Evolutionary conservation across 169 alveolate genomes (phyloP).

Genomic region (Plasmodium gonderi): DNA sequence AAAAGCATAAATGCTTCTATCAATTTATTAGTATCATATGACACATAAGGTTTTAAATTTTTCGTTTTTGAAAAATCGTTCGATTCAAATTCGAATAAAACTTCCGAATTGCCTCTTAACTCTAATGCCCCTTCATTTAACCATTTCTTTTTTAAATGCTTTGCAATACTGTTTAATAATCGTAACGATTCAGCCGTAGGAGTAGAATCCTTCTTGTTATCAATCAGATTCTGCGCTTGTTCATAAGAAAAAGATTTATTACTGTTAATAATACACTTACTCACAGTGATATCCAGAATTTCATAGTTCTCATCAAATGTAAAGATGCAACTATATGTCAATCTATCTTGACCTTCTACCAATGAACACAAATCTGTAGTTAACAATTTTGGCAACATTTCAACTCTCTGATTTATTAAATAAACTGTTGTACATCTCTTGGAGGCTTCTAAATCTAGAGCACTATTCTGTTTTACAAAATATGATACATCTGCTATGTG

Average conservation of each 20-base stretch:
- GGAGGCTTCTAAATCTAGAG: constrained; percentile 98
- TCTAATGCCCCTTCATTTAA: constrained; percentile 97
- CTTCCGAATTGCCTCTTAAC: constrained; percentile 56
- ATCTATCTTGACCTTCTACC: constrained; percentile 91
- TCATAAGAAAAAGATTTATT: constrained; percentile 92
- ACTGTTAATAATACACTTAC: constrained; percentile 93
- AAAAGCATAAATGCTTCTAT: constrained; percentile 99
- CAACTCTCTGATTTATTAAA: constrained; percentile 98
- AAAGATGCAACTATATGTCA: constrained; percentile 96
- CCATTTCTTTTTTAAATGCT: constrained; percentile 90
- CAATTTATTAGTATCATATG: constrained; percentile 86
- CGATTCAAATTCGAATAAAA: constrained; percentile 87
- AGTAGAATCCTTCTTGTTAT: constrained; percentile 85
- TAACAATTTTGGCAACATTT: constrained; percentile 98
- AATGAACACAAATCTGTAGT: constrained; percentile 96
- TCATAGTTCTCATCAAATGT: constrained; percentile 91
- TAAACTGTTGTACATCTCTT: constrained; percentile 96
- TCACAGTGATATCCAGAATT: constrained; percentile 85
- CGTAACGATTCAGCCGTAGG: constrained; percentile 30
- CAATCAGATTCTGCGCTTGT: constrained; percentile 92
- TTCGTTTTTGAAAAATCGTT: constrained; percentile 85
- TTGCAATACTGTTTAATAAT: constrained; percentile 89
- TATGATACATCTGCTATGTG: constrained; percentile 99
- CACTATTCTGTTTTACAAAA: constrained; percentile 95
- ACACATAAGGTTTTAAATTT: constrained; percentile 81